Conservation (phyloP, 306 rosid species). For the Betula pendula region DNA sequence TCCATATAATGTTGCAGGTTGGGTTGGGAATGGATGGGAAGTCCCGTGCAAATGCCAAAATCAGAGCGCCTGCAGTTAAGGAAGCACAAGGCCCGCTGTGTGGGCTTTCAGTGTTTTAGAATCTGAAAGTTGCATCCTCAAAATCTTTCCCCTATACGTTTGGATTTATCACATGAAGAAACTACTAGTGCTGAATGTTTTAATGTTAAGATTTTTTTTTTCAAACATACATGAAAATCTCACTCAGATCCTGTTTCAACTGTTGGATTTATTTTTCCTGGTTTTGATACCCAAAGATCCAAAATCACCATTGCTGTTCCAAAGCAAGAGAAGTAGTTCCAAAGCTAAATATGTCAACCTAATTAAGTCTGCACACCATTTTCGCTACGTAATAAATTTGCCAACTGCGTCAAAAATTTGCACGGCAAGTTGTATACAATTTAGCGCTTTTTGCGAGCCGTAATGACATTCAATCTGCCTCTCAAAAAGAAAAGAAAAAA, state of each 20-base stretch:
- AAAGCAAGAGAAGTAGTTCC: too few species aligned
- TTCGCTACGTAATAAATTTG: too few species aligned
- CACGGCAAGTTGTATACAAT: too few species aligned
- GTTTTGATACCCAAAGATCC: too few species aligned
- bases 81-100: conserved; percentile 47
- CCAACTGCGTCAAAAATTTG: too few species aligned
- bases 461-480: too few species aligned
- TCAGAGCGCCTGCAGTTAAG: conserved; percentile 50
- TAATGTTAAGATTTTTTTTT: not conserved
- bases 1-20: conserved; percentile 61
- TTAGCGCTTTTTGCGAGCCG: too few species aligned
- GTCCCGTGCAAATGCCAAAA: conserved; percentile 70
- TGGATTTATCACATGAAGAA: conserved; percentile 16
- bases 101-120: conserved; percentile 65
- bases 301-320: too few species aligned
- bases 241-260: not conserved
- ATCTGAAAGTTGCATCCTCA: conserved; percentile 33
- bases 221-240: not conserved
- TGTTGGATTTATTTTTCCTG: not conserved
- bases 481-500: too few species aligned
- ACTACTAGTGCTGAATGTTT: not conserved
- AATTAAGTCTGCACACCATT: too few species aligned
- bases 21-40: conserved; percentile 69
- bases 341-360: too few species aligned
- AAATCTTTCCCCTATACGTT: not conserved